Evolutionary conservation across 2,329 filamentous ascomycete species (phyloP).

Genomic region (Paraphoma sp.): DNA sequence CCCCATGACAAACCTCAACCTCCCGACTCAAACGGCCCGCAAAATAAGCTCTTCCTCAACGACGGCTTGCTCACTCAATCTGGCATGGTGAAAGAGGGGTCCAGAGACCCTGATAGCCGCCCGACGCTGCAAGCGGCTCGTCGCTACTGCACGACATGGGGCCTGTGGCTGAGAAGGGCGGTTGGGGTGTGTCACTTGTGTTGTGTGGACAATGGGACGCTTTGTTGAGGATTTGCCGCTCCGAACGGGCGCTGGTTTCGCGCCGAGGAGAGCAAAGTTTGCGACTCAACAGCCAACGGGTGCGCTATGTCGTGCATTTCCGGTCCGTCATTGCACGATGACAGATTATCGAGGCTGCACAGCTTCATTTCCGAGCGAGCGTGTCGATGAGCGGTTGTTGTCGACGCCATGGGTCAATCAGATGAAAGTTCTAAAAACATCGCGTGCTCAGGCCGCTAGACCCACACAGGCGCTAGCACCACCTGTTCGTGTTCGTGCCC

Average conservation of each 20-base stretch:
- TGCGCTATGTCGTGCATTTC: neutral
- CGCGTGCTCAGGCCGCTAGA: conserved; percentile 8
- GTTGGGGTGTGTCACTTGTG: neutral
- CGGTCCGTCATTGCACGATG: neutral
- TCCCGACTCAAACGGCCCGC: conserved; percentile 15
- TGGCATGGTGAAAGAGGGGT: neutral
- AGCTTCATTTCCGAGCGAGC: neutral
- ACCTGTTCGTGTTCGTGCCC: conserved; percentile 17
- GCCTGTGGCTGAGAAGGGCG: neutral
- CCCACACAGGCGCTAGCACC: conserved; percentile 11
- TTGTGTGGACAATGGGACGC: neutral
- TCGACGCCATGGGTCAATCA: neutral
- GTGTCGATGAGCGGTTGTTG: neutral
- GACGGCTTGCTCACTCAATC: conserved; percentile 1
- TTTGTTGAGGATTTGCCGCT: conserved; percentile 10
- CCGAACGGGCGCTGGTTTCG: neutral
- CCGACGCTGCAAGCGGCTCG: neutral
- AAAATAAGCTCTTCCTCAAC: conserved; percentile 20
- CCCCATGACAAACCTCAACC: conserved; percentile 9
- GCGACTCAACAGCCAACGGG: neutral
- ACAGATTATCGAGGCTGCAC: neutral
- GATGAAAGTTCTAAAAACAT: conserved; percentile 16
- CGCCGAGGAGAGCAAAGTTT: neutral
- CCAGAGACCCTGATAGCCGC: conserved; percentile 1
- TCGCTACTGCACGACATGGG: conserved; percentile 5